A percentile compares a stretch with the other conserved stretches of the same genome.
These are phyloP conservation scores for Kingdonia uniflora DNA, from an alignment of 164 flowering plant species.

Conservation along the genomic window DNA sequence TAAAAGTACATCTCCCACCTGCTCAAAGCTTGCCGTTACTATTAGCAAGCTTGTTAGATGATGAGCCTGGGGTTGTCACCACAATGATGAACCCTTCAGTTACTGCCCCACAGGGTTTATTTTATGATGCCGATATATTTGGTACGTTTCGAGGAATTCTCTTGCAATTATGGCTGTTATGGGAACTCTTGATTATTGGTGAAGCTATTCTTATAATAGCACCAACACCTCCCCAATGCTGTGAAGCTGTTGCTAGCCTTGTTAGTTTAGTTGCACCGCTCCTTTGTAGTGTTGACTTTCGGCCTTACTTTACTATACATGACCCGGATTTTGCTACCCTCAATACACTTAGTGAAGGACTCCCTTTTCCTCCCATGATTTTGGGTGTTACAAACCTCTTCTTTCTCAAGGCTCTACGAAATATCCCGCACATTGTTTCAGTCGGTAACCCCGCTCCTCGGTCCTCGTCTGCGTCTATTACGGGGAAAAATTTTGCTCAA, in stretches of 20 bases:
- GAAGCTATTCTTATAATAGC: slow-evolving; percentile 92
- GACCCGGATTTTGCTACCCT: slow-evolving; percentile 73
- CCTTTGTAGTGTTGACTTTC: slow-evolving; percentile 72
- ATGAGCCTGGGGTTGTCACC: slow-evolving; percentile 25
- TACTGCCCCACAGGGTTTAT: slow-evolving; percentile 77
- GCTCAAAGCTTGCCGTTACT: slow-evolving; percentile 62
- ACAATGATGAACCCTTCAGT: slow-evolving; percentile 4
- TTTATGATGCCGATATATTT: slow-evolving; percentile 91
- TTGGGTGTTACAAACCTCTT: slow-evolving; percentile 96
- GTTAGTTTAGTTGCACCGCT: slow-evolving; percentile 94
- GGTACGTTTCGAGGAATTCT: slow-evolving; percentile 68
- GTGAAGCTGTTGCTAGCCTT: slow-evolving; percentile 94
- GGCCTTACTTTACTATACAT: slow-evolving; percentile 97
- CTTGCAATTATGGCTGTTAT: slow-evolving; percentile 83
- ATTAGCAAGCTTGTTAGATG: slow-evolving; percentile 34
- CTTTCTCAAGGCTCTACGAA: slow-evolving; percentile 84
- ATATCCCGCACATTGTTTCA: slow-evolving; percentile 78
- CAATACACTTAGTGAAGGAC: slow-evolving; percentile 71
- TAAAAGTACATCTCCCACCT: slow-evolving; percentile 88
- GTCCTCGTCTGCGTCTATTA: slow-evolving; percentile 25
- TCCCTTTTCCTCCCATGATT: slow-evolving; percentile 73
- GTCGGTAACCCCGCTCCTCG: slow-evolving; percentile 64
- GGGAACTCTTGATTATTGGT: slow-evolving; percentile 91
- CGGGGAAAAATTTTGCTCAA: slow-evolving; percentile 49
- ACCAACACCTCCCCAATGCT: slow-evolving; percentile 92